A percentile compares a stretch with the other conserved stretches of the same genome.
Evolutionary conservation across 345 rosid species (phyloP).

Genomic region (Citropsis articulata): DNA sequence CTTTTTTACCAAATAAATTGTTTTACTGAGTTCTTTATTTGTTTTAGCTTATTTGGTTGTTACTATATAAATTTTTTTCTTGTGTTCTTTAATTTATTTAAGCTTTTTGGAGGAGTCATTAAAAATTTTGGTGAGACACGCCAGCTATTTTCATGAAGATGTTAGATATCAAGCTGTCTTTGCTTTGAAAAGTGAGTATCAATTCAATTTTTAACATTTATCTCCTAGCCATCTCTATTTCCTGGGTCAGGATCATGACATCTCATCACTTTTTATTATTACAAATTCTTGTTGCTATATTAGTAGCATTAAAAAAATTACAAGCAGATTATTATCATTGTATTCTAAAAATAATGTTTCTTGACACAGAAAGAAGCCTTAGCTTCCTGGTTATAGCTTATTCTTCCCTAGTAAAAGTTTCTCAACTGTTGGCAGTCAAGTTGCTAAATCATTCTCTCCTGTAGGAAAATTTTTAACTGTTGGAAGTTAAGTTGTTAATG

Average conservation of each 20-base stretch:
- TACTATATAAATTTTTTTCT: slow-evolving; percentile 11
- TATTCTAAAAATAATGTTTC: background rate
- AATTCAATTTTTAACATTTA: background rate
- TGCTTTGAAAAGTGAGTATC: slow-evolving; percentile 73
- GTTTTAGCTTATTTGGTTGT: slow-evolving; percentile 59
- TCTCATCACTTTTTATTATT: background rate
- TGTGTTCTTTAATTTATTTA: slow-evolving; percentile 46
- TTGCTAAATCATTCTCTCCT: background rate
- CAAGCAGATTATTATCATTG: background rate
- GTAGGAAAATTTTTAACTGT: background rate
- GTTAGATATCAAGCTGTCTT: slow-evolving; percentile 94
- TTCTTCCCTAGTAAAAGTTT: background rate
- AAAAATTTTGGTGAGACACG: slow-evolving; percentile 79
- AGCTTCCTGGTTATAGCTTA: background rate
- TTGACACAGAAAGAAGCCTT: background rate
- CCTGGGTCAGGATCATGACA: background rate
- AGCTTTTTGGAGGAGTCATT: slow-evolving; percentile 93
- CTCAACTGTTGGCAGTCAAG: background rate
- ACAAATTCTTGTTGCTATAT: background rate
- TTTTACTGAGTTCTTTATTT: slow-evolving; percentile 43
- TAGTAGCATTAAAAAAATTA: background rate
- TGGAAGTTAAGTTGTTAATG: background rate
- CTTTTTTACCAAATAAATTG: background rate
- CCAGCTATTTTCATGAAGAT: slow-evolving; percentile 97
- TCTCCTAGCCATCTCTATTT: background rate